phyloP scores from a whole-genome alignment of 345 rosid genomes.

The Noccaea bulbosa region DNA sequence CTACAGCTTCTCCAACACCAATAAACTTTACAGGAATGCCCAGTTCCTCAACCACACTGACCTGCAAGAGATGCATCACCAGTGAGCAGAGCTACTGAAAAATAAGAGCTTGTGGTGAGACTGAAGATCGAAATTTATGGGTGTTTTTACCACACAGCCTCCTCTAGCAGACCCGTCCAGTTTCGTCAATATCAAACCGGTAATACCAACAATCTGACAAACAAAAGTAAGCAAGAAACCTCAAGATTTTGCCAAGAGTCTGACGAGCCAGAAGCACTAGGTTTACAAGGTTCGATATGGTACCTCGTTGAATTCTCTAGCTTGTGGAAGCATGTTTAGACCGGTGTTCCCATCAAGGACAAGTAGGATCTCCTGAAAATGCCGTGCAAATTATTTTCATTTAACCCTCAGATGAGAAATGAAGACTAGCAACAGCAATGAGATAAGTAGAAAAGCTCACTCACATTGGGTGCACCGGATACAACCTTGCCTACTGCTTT shows the following conservation, averaged over 20 bases:
- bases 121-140: neutral
- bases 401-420: neutral
- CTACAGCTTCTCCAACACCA: constrained; percentile 91
- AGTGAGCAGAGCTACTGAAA: neutral
- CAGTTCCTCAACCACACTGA: constrained; percentile 90
- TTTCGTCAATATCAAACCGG: constrained; percentile 92
- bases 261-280: constrained; percentile 13
- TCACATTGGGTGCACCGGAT: constrained; percentile 85
- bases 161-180: constrained; percentile 98
- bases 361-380: constrained; percentile 77
- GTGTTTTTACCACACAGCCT: constrained; percentile 82
- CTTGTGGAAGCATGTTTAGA: constrained; percentile 98
- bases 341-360: constrained; percentile 98
- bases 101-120: constrained; percentile 14
- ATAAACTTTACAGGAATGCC: constrained; percentile 95
- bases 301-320: constrained; percentile 98
- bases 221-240: constrained; percentile 15
- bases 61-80: constrained; percentile 52
- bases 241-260: constrained; percentile 16
- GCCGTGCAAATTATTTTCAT: constrained; percentile 6
- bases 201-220: constrained; percentile 80
- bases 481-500: constrained; percentile 80
- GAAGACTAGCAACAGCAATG: neutral
- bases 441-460: constrained; percentile 48
- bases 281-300: constrained; percentile 15